Base-by-base conservation (phyloP, 2,329 filamentous ascomycete genomes). In the Exophiala sp. region DNA sequence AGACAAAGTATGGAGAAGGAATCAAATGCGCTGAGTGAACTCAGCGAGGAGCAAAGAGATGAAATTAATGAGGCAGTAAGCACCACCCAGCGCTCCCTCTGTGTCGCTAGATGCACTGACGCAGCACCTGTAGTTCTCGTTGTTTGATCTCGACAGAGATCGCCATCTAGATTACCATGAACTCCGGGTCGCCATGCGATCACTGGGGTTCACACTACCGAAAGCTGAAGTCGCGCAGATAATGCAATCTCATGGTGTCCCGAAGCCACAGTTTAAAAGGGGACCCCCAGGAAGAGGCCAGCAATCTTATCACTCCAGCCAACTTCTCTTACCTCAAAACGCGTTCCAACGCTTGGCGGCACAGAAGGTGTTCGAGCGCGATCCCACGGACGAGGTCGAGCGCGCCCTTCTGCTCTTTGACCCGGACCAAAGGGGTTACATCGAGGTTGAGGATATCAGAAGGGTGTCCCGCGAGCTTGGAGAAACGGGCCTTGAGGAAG, bases 111-210 rank as follows among this genome's bases (percentile, higher is more conserved):
- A 32, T 32, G 29, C 16, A 23, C 46, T 50, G 29, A 54, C 49
- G 10, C 34, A 16, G 30, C 13, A 9, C 13, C 10, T 44, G 35
- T 58, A 95, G 86, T 97, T 97, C 70, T 83, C 84, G 55, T 82
- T 97, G 58, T 97, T 98, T 76, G 93, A 97, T 68, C 85, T 95
- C 64, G 91, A 97, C 76, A 91, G 94, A 68, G 90, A 97, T 72
- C 80, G 83, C 40, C 83, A 86, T 69, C 88, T 98, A 65, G 91
- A 97, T 73, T 97, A 95, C 75, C 93, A 97, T 73, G 93, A 98
- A 72, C 87, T 97, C 67, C 91, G 93, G 70, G 93, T 97, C 71
- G 89, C 91, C 53, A 83, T 97, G 63, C 93, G 94, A 67, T 93
- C 93, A 2, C 82, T 98, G 1, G 93, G 93, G 58, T 97, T 97